phyloP scores from a whole-genome alignment of 2,329 filamentous ascomycete genomes.

The Chaetomiaceae sp. region DNA sequence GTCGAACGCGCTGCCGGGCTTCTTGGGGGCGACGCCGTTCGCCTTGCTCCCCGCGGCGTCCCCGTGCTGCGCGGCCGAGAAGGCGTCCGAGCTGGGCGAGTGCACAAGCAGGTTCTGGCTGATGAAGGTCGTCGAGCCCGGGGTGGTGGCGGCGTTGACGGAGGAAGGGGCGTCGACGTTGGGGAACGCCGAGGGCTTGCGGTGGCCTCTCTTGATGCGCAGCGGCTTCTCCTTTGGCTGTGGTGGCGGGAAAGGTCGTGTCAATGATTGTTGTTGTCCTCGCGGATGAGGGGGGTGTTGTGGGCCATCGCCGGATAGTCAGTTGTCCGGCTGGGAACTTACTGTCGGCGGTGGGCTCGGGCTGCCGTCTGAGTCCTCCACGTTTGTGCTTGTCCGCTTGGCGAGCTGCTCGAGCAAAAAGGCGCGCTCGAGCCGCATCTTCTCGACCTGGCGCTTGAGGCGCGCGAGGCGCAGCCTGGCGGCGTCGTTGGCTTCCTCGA shows the following conservation, averaged over 20 bases:
- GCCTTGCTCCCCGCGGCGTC: conserved; percentile 29
- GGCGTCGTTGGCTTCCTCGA: conserved; percentile 86
- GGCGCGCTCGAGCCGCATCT: conserved; percentile 82
- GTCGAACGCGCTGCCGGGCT: conserved; percentile 48
- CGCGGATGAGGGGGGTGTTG: conserved; percentile 15
- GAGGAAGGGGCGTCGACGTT: conserved; percentile 37
- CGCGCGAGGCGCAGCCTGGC: conserved; percentile 73
- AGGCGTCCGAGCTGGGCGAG: conserved; percentile 50
- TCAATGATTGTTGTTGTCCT: conserved; percentile 9
- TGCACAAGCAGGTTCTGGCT: conserved; percentile 44
- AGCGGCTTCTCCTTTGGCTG: conserved; percentile 76
- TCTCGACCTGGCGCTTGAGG: conserved; percentile 80
- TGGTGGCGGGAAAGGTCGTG: conserved; percentile 22
- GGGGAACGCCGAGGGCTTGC: conserved; percentile 52
- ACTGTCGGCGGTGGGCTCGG: conserved; percentile 76
- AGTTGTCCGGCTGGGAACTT: conserved; percentile 34
- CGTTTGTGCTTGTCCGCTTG: conserved; percentile 68
- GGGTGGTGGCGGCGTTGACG: conserved; percentile 26
- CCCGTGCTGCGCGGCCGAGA: conserved; percentile 34
- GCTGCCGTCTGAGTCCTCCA: conserved; percentile 74
- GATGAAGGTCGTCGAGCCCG: conserved; percentile 42
- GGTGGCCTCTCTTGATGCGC: conserved; percentile 67
- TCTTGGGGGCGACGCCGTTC: conserved; percentile 33
- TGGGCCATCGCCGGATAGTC: conserved; percentile 8
- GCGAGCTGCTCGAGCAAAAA: conserved; percentile 69